Percentiles rank a stretch among this genome's conserved stretches.
phyloP scores from a whole-genome alignment of 1,284 basidiomycete genomes.

The Malassezia equina region DNA sequence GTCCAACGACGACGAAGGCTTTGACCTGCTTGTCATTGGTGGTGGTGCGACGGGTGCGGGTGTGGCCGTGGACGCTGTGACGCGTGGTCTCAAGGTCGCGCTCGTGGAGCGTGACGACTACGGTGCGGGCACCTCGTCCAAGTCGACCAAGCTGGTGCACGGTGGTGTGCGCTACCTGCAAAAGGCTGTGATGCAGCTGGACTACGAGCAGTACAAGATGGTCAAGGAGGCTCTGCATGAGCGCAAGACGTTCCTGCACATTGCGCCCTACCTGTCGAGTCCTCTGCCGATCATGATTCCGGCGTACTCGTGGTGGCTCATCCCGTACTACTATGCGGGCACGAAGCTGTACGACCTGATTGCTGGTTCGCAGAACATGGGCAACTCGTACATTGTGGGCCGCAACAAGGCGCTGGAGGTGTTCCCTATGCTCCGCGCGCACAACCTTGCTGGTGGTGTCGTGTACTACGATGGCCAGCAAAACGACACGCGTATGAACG shows the following conservation, averaged over 20 bases:
- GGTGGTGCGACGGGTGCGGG: conserved; percentile 87
- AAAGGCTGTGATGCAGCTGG: conserved; percentile 88
- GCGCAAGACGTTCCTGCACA: conserved; percentile 83
- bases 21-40: conserved; percentile 72
- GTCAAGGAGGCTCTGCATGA: conserved; percentile 88
- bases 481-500: conserved; percentile 96
- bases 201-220: conserved; percentile 78
- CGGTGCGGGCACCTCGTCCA: conserved; percentile 78
- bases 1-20: conserved; percentile 35
- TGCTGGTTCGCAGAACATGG: conserved; percentile 95
- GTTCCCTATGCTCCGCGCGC: conserved; percentile 88
- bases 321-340: conserved; percentile 89
- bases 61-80: conserved; percentile 84
- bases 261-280: conserved; percentile 80
- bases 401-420: conserved; percentile 76
- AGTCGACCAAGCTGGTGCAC: conserved; percentile 94
- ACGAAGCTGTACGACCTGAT: conserved; percentile 94
- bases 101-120: conserved; percentile 91
- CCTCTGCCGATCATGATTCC: conserved; percentile 93
- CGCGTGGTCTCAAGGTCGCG: conserved; percentile 79
- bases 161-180: conserved; percentile 94
- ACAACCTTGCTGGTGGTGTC: conserved; percentile 85
- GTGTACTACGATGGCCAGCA: conserved; percentile 98
- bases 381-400: conserved; percentile 84
- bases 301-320: conserved; percentile 81